These are phyloP conservation scores for Ceriops zippeliana DNA, from an alignment of 345 rosid genomes.

Conservation along the genomic window DNA sequence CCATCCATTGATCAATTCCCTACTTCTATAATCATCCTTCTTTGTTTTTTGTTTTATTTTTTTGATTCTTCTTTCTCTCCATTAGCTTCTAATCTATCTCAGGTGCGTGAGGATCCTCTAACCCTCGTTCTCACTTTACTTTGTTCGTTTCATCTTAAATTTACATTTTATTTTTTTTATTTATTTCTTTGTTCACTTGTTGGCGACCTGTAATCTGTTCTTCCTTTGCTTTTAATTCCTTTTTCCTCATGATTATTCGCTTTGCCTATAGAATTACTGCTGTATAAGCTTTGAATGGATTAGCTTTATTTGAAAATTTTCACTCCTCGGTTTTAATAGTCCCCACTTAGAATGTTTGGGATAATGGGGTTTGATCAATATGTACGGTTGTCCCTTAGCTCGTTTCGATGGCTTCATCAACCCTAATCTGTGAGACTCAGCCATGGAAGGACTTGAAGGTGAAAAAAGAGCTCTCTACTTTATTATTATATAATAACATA, in stretches of 20 bases:
- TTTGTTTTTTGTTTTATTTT: too few species aligned
- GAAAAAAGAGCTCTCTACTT: neutral
- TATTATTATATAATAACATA: neutral
- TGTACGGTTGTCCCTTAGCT: neutral
- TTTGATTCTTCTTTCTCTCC: too few species aligned
- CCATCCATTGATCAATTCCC: neutral
- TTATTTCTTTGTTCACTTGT: too few species aligned
- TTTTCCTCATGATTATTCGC: too few species aligned
- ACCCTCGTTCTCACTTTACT: slow-evolving; percentile 1
- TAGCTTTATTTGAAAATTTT: too few species aligned
- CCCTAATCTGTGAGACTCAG: slow-evolving; percentile 65
- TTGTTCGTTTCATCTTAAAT: slow-evolving; percentile 8
- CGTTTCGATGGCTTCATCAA: slow-evolving; percentile 53
- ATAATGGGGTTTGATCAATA: neutral
- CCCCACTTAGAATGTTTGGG: neutral
- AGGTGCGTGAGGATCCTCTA: too few species aligned
- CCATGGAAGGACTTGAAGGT: slow-evolving; percentile 94
- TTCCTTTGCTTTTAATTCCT: too few species aligned
- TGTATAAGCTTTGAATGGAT: too few species aligned
- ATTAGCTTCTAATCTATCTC: neutral
- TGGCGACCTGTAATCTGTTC: too few species aligned
- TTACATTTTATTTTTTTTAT: neutral
- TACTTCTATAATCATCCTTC: neutral
- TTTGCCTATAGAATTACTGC: too few species aligned
- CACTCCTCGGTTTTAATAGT: too few species aligned